Evolutionary conservation across 257 asterid genomes (phyloP), one percentile per base, ranked within the genome.

Genomic region (Solanum verrucosum): DNA sequence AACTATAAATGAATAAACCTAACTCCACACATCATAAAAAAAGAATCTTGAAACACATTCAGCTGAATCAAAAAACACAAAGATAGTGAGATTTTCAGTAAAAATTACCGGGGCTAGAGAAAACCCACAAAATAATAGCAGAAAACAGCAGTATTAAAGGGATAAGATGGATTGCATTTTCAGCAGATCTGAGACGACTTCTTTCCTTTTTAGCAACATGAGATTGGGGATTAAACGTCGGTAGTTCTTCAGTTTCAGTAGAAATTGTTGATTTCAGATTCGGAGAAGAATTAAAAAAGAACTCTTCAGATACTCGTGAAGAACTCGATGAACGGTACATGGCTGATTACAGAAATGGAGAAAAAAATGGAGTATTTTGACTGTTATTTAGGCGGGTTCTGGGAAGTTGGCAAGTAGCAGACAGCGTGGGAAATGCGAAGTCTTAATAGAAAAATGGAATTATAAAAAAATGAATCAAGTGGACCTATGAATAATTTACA

Each of bases 321-420:
- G 95, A 90, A 90, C 96, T 93, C 27, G 94, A 93, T 27, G 95
- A 87, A 1, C 98, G 94, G 37, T 93, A 89, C 98, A 95, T 95
- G 86, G 12, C 77, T 13, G 33, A 77, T 74, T 16, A 86, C 67
- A 44, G 60, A 6, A 49, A 42, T 9, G 56, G 34, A 21, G 46
- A 31, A 44, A 65, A 68, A 27, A 35, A 44, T 85, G 70, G 88
- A 71, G 81, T 18, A 18, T 40, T 63, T 65, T 42, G 77, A 79
- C 77, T 87, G 59, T 35, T 60, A 78, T 77, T 87, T 75, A 75
- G 75, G 89, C 85, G 85, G 89, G 85, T 75, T 77, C 27, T 46
- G 67, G 33, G 42, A 82, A 31, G 70, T 49, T 82, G 70, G 13
- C 70, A 49, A 10, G 0, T 75, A 38, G 59, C 84, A 40, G 70